A percentile compares a stretch with the other conserved stretches of the same genome.
phyloP scores from a whole-genome alignment of 176 grass and related monocot genomes.

The Saccharum spontaneum region DNA sequence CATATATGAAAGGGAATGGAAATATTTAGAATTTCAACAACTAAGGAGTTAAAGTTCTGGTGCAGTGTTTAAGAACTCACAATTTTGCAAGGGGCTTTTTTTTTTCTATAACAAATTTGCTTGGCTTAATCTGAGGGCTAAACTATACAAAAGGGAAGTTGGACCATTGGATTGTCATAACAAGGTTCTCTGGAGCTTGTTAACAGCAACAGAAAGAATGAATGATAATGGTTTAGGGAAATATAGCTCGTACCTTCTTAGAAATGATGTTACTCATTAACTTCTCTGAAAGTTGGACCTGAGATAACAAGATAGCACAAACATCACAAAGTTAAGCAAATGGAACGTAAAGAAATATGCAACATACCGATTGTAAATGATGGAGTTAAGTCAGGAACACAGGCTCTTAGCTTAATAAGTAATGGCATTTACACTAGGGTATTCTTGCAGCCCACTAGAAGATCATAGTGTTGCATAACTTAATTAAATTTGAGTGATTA shows the following conservation, averaged over 20 bases:
- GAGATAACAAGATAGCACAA: slow-evolving; percentile 33
- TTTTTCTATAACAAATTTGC: background rate
- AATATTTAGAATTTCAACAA: background rate
- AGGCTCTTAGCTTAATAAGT: background rate
- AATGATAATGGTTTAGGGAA: background rate
- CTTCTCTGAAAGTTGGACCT: slow-evolving; percentile 97
- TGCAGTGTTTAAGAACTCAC: background rate
- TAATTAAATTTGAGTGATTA: slow-evolving; percentile 9
- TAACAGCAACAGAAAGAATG: background rate
- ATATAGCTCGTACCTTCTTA: slow-evolving; percentile 65
- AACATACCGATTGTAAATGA: slow-evolving; percentile 1
- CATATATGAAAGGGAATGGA: background rate
- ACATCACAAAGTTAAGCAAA: slow-evolving; percentile 14
- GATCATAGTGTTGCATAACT: background rate
- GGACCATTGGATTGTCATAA: slow-evolving; percentile 1
- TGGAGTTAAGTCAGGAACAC: slow-evolving; percentile 3
- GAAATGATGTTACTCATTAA: slow-evolving; percentile 95
- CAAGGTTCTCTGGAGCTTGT: background rate
- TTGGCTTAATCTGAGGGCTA: background rate
- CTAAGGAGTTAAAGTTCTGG: background rate
- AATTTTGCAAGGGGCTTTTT: background rate
- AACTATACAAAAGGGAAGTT: background rate
- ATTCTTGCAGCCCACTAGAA: background rate
- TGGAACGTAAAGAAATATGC: background rate
- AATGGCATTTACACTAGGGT: background rate